Percentiles rank a stretch among this genome's conserved stretches.
phyloP scores from a whole-genome alignment of 2,329 filamentous ascomycete genomes.

The Ceratocystis ficicola region DNA sequence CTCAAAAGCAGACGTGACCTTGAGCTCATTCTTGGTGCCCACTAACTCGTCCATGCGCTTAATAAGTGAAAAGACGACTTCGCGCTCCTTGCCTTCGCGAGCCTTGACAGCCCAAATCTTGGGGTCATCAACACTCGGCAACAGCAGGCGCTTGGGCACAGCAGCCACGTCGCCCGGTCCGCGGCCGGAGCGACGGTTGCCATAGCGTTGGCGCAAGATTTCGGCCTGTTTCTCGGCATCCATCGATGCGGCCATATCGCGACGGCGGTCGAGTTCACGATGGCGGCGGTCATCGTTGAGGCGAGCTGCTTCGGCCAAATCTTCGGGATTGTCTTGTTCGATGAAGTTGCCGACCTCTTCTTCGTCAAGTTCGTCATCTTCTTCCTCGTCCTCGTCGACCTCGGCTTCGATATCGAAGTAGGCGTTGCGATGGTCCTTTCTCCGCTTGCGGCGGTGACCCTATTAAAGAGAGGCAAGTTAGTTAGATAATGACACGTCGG shows the following conservation, averaged over 20 bases:
- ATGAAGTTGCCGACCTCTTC: constrained; percentile 74
- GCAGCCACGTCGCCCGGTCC: constrained; percentile 58
- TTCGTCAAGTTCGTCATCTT: constrained; percentile 80
- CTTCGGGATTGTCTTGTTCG: constrained; percentile 81
- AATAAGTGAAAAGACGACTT: constrained; percentile 77
- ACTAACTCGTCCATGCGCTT: constrained; percentile 74
- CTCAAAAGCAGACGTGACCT: constrained; percentile 85
- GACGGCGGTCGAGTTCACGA: constrained; percentile 82
- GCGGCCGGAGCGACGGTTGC: constrained; percentile 56
- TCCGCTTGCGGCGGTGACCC: constrained; percentile 68
- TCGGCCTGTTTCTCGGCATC: constrained; percentile 91
- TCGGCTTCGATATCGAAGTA: constrained; percentile 98
- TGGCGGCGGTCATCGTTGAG: constrained; percentile 85
- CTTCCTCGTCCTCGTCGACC: constrained; percentile 82
- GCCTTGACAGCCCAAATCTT: constrained; percentile 91
- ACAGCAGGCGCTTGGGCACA: constrained; percentile 71
- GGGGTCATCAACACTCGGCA: constrained; percentile 89
- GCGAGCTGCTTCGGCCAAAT: constrained; percentile 65
- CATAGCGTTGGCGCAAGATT: constrained; percentile 75
- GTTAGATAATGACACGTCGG: constrained; percentile 4
- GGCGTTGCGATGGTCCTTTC: constrained; percentile 60
- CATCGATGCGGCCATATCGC: constrained; percentile 74
- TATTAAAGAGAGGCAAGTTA: constrained; percentile 25
- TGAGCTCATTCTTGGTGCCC: constrained; percentile 65
- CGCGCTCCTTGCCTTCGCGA: constrained; percentile 89